These are phyloP conservation scores for Eucalyptus decipiens DNA, from an alignment of 345 rosid genomes.

Conservation along the genomic window DNA sequence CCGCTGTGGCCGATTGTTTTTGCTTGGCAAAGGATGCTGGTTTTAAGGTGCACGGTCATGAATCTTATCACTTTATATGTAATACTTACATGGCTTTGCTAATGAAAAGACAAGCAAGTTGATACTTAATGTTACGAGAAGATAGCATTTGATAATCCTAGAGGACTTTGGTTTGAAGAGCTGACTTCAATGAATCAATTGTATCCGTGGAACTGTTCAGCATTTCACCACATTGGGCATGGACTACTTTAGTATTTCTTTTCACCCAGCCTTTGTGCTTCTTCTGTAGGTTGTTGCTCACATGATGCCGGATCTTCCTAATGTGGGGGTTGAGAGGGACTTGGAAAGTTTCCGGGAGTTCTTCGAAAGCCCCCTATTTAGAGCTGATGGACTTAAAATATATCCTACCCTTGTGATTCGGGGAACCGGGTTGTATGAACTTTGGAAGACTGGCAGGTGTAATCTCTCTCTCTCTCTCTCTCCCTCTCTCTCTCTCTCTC, in stretches of 20 bases:
- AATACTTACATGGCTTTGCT: not conserved
- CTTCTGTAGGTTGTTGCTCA: constrained; percentile 88
- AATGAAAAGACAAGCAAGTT: not conserved
- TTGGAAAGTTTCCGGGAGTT: constrained; percentile 93
- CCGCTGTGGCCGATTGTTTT: constrained; percentile 98
- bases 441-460: constrained; percentile 98
- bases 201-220: not conserved
- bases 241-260: not conserved
- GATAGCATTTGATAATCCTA: not conserved
- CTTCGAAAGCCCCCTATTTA: constrained; percentile 89
- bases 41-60: constrained; percentile 56
- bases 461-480: not conserved
- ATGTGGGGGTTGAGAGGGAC: constrained; percentile 97
- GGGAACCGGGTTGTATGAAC: constrained; percentile 96
- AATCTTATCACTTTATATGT: not conserved
- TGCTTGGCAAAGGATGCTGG: constrained; percentile 98
- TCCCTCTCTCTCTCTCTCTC: no score
- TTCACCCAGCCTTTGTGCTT: not conserved
- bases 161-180: not conserved
- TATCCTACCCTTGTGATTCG: constrained; percentile 98
- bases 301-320: constrained; percentile 99
- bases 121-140: not conserved
- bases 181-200: not conserved
- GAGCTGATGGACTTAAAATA: constrained; percentile 98
- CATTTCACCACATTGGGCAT: not conserved